A percentile compares a stretch with the other conserved stretches of the same genome.
Conservation (phyloP, 2,329 filamentous ascomycete genomes). For the Chrysoporthe puriensis region DNA sequence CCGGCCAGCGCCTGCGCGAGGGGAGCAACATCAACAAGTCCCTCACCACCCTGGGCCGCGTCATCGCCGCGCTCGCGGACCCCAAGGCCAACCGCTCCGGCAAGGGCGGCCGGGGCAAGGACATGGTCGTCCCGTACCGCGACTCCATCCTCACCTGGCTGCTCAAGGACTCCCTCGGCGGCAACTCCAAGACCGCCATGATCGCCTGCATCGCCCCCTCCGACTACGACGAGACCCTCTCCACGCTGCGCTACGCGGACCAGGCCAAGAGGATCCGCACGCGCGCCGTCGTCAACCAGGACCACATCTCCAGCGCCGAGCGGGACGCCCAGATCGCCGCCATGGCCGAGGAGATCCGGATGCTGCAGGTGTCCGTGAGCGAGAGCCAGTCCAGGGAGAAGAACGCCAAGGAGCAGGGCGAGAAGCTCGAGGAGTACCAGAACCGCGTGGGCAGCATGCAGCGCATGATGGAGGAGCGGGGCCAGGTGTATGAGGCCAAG, state of each 20-base stretch:
- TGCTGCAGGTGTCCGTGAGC: conserved; percentile 75
- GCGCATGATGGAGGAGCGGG: conserved; percentile 92
- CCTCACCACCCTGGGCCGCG: conserved; percentile 89
- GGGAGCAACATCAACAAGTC: conserved; percentile 99
- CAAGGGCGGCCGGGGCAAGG: conserved; percentile 58
- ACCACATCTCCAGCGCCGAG: conserved; percentile 88
- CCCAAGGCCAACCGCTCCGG: conserved; percentile 64
- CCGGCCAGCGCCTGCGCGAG: conserved; percentile 85
- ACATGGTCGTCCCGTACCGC: conserved; percentile 85
- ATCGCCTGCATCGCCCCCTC: conserved; percentile 95
- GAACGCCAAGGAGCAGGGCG: conserved; percentile 76
- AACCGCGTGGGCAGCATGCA: conserved; percentile 88
- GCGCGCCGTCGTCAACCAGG: conserved; percentile 92
- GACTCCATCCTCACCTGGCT: conserved; percentile 86
- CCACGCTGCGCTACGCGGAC: conserved; percentile 93
- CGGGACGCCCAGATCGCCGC: conserved; percentile 90
- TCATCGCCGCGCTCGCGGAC: conserved; percentile 87
- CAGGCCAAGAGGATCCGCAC: conserved; percentile 98
- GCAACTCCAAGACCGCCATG: conserved; percentile 99
- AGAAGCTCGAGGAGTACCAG: conserved; percentile 93
- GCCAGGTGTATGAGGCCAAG: conserved; percentile 89
- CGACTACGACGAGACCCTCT: conserved; percentile 96
- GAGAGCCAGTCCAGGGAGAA: conserved; percentile 71
- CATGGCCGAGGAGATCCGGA: conserved; percentile 94
- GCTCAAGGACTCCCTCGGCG: conserved; percentile 91